A percentile compares a stretch with the other conserved stretches of the same genome.
Evolutionary conservation across 495 filamentous ascomycete species (phyloP).

Genomic region (Penicillium silybi): DNA sequence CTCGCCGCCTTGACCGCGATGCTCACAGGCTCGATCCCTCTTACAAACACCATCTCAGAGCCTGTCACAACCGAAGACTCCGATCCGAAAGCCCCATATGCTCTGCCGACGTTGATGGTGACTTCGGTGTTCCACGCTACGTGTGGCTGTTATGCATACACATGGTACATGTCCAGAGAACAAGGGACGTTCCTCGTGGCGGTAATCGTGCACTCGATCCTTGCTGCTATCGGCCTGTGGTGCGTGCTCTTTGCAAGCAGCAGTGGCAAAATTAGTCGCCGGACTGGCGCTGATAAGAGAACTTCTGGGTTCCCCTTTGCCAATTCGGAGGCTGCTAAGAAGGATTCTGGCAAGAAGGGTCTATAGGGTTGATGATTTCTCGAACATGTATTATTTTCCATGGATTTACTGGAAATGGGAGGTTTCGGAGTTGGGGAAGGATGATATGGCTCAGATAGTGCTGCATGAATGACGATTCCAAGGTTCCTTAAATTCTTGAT

Average conservation of each 20-base stretch:
- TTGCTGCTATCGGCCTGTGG: slow-evolving; percentile 67
- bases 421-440: neutral
- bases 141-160: slow-evolving; percentile 65
- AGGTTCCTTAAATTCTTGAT: neutral
- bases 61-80: slow-evolving; percentile 40
- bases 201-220: slow-evolving; percentile 42
- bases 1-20: slow-evolving; percentile 63
- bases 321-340: slow-evolving; percentile 54
- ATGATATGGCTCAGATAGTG: neutral
- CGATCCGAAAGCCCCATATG: slow-evolving; percentile 64
- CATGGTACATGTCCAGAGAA: slow-evolving; percentile 51
- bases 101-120: slow-evolving; percentile 61
- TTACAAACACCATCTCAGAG: slow-evolving; percentile 48
- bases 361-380: neutral
- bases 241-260: slow-evolving; percentile 68
- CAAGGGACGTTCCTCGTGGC: slow-evolving; percentile 54
- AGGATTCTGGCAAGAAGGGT: slow-evolving; percentile 43
- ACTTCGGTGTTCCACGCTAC: slow-evolving; percentile 61
- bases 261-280: slow-evolving; percentile 57
- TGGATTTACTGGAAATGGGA: neutral
- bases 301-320: slow-evolving; percentile 74
- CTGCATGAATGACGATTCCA: neutral
- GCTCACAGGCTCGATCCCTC: slow-evolving; percentile 71
- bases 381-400: neutral
- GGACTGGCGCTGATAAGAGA: slow-evolving; percentile 75